Conservation (phyloP, 441 rosid genomes). For the Euphorbia schlechtendalii region DNA sequence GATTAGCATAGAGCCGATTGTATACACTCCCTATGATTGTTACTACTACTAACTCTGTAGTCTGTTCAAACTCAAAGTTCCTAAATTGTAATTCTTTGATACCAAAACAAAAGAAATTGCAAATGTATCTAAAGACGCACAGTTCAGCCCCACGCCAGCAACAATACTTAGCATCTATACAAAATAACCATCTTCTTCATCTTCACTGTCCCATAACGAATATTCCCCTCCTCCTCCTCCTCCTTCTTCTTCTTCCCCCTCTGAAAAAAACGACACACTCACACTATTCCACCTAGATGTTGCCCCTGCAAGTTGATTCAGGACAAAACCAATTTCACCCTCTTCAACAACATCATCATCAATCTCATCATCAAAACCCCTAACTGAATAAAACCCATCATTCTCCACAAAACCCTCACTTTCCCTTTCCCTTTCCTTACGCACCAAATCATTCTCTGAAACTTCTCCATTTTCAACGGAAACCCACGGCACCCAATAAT, state of each 20-base stretch:
- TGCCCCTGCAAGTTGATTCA: constrained; percentile 37
- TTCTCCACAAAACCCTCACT: constrained; percentile 29
- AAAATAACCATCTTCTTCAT: constrained; percentile 34
- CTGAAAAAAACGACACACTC: constrained; percentile 58
- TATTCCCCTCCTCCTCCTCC: constrained; percentile 34
- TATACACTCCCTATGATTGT: no score
- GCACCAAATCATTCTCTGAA: constrained; percentile 60
- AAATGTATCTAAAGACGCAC: neutral
- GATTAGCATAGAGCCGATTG: neutral
- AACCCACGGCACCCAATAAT: constrained; percentile 84
- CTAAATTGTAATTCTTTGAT: neutral
- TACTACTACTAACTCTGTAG: neutral
- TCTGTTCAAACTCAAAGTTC: neutral
- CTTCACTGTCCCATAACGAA: constrained; percentile 36
- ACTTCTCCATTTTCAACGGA: constrained; percentile 75
- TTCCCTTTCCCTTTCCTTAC: constrained; percentile 37
- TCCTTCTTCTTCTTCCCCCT: constrained; percentile 61
- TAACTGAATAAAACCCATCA: constrained; percentile 38
- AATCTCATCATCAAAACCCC: constrained; percentile 33
- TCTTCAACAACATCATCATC: constrained; percentile 20
- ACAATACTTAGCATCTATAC: neutral
- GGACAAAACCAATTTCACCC: constrained; percentile 31
- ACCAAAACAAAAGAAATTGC: neutral
- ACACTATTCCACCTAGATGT: constrained; percentile 39
- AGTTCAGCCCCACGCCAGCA: no score